Percentiles rank a stretch among this genome's conserved stretches.
Conservation (phyloP, 352 stramenopile species). For the Pythium sp. region DNA sequence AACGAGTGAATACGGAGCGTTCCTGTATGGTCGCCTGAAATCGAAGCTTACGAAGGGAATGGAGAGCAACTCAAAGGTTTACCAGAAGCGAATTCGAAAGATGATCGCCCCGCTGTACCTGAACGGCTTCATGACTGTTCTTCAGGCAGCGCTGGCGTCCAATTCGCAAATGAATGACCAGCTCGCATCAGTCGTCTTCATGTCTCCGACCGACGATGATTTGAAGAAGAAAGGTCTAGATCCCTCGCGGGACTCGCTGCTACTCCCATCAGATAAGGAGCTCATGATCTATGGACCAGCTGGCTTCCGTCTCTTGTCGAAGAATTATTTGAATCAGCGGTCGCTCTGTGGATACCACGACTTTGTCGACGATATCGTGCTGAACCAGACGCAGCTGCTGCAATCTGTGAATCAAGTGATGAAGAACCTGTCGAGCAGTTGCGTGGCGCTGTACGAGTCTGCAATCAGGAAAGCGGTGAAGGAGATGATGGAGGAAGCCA, state of each 20-base stretch:
- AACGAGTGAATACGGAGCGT: constrained; percentile 35
- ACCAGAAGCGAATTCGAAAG: constrained; percentile 34
- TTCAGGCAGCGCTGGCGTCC: constrained; percentile 34
- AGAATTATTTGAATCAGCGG: constrained; percentile 37
- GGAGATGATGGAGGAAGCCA: constrained; percentile 30
- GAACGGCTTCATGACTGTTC: constrained; percentile 39
- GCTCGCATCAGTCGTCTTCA: constrained; percentile 41
- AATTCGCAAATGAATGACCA: constrained; percentile 44
- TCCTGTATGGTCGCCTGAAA: constrained; percentile 33
- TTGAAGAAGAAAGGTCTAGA: constrained; percentile 30
- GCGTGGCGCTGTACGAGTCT: constrained; percentile 43
- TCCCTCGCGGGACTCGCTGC: constrained; percentile 21
- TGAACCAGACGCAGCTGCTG: constrained; percentile 41
- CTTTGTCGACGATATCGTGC: constrained; percentile 53
- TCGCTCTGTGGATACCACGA: constrained; percentile 55
- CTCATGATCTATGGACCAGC: constrained; percentile 28
- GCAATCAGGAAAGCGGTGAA: constrained; percentile 34
- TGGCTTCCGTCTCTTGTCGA: constrained; percentile 29
- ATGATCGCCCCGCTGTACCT: constrained; percentile 40
- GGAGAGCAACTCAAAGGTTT: constrained; percentile 25
- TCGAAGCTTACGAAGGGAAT: constrained; percentile 35
- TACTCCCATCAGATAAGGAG: constrained; percentile 33
- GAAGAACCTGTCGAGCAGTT: constrained; percentile 43
- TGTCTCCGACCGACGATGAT: constrained; percentile 46
- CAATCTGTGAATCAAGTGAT: constrained; percentile 42